phyloP scores from a whole-genome alignment of 2,329 filamentous ascomycete species.

The Pleurostoma richardsiae region DNA sequence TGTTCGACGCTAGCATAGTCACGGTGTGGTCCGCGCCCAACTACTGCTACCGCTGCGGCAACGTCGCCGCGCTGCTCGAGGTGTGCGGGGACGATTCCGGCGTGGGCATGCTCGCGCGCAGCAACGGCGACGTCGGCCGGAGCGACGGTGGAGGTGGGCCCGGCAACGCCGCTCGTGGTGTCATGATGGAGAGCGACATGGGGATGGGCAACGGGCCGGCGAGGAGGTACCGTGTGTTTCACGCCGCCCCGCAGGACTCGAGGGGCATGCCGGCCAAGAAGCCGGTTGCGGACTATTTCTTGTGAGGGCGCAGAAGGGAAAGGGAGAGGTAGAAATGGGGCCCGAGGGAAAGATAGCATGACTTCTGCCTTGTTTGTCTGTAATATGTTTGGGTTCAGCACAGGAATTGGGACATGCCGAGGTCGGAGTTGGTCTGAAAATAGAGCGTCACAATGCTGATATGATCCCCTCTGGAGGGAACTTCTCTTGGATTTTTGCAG shows the following conservation, averaged over 20 bases:
- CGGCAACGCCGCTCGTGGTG: slow-evolving; percentile 24
- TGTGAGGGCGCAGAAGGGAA: slow-evolving; percentile 36
- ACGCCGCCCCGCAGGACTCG: slow-evolving; percentile 92
- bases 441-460: no score
- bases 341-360: no score
- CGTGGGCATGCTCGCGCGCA: slow-evolving; percentile 62
- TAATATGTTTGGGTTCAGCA: no score
- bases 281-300: slow-evolving; percentile 93
- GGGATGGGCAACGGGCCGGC: slow-evolving; percentile 63
- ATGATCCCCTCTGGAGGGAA: no score
- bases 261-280: slow-evolving; percentile 99
- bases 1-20: slow-evolving; percentile 94
- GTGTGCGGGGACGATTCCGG: slow-evolving; percentile 83
- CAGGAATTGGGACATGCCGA: no score
- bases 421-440: no score
- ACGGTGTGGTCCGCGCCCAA: slow-evolving; percentile 99
- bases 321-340: background rate
- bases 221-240: slow-evolving; percentile 88
- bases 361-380: no score
- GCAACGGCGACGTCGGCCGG: slow-evolving; percentile 63
- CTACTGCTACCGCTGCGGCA: slow-evolving; percentile 94
- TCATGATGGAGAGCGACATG: slow-evolving; percentile 42
- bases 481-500: no score
- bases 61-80: slow-evolving; percentile 92
- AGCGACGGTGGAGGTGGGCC: slow-evolving; percentile 40